Evolutionary conservation across 331 rosid genomes (phyloP), one percentile per base, ranked within the genome.

Genomic region (Acacia pycnantha): DNA sequence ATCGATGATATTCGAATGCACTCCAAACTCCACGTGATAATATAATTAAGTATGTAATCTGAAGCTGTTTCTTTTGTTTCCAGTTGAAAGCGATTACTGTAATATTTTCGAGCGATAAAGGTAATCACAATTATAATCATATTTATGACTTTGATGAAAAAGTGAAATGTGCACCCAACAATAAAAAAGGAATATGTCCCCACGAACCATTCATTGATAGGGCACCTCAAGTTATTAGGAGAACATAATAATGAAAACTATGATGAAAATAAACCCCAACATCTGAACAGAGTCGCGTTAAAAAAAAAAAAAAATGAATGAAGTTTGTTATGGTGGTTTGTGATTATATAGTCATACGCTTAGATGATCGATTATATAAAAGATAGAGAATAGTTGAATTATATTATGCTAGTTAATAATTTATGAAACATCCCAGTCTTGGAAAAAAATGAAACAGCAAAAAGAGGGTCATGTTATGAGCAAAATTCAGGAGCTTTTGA

Each of bases 231-330:
- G 29, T 37, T 40, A 40, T 37, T 1, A 9, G 56, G 65, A 48
- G n/a, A 68, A 69, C 73, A 70, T 56, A 76, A 70, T 76, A 70
- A 77, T 67, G 51, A 68, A 76, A 16, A 31, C 43, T 54, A 22
- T 54, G 26, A 82, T 33, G 56, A 75, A 53, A 19, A 19, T 73
- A 29, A 69, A 40, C 27, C 26, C 31, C 3, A 65, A 66, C 26
- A 74, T 65, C 50, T 65, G 69, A 62, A 50, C 56, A 16, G 10
- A 10, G 46, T 10, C 46, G 46, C 46, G 46, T 43, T 43, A 41
- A 1, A 41, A 31, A 31, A 31, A 1, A 29, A 9, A 8, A 9
- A 58, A 24, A 58, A 58, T 22, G 4, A 22, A 58, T 24, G 33
- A 11, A 58, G 24, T 24, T 22, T 22, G 7, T 54, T 54, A 7